Conservation (phyloP, 148 eudicot genomes). For the Nyssa sinensis region DNA sequence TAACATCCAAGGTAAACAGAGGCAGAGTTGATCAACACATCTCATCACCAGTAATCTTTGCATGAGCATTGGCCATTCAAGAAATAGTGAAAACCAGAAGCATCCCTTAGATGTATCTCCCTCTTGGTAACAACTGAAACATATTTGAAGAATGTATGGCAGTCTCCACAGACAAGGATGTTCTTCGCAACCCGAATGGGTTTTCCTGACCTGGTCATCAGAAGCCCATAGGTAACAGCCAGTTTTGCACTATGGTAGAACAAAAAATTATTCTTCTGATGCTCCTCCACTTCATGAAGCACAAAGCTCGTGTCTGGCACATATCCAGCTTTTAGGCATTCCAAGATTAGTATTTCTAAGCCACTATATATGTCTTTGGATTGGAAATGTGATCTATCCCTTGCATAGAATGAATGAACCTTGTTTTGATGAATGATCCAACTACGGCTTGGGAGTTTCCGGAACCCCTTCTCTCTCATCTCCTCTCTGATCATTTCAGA, state of each 20-base stretch:
- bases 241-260: slow-evolving; percentile 86
- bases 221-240: slow-evolving; percentile 65
- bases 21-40: not conserved
- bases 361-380: slow-evolving; percentile 73
- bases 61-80: slow-evolving; percentile 74
- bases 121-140: slow-evolving; percentile 69
- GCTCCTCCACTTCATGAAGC: slow-evolving; percentile 93
- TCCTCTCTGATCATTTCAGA: slow-evolving; percentile 65
- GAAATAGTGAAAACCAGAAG: slow-evolving; percentile 81
- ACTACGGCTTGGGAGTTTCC: slow-evolving; percentile 66
- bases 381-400: slow-evolving; percentile 66
- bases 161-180: slow-evolving; percentile 79
- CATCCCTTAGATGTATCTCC: slow-evolving; percentile 68
- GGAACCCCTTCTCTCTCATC: slow-evolving; percentile 66
- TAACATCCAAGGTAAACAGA: too few species aligned
- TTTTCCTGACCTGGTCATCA: slow-evolving; percentile 47
- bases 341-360: slow-evolving; percentile 60
- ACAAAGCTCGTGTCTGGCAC: slow-evolving; percentile 91
- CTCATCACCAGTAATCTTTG: slow-evolving; percentile 52
- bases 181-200: slow-evolving; percentile 71
- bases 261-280: slow-evolving; percentile 77
- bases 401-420: slow-evolving; percentile 68
- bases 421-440: slow-evolving; percentile 63
- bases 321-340: slow-evolving; percentile 79
- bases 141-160: slow-evolving; percentile 79